Evolutionary conservation across 75 land plant genomes (phyloP).

Genomic region (Pseudotsuga menziesii): DNA sequence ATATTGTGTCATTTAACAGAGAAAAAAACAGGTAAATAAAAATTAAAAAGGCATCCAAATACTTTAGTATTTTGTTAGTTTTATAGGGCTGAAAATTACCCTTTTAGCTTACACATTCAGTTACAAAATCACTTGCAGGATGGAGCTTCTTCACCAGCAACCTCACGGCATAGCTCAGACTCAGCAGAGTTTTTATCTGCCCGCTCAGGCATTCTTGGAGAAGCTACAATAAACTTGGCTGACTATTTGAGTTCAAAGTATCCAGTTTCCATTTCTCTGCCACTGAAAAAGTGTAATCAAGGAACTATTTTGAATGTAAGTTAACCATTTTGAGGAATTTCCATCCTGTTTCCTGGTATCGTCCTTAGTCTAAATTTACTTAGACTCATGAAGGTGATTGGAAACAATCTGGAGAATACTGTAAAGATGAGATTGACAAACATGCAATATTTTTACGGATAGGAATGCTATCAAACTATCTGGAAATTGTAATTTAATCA

Average conservation of each 20-base stretch:
- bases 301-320: slow-evolving; percentile 80
- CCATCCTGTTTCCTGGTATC: not conserved
- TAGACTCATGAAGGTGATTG: not conserved
- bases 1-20: too few species aligned
- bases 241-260: slow-evolving; percentile 44
- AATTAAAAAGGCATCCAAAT: too few species aligned
- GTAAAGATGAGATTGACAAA: not conserved
- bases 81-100: too few species aligned
- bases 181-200: slow-evolving; percentile 23
- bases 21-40: too few species aligned
- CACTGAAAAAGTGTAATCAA: slow-evolving; percentile 61
- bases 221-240: slow-evolving; percentile 56
- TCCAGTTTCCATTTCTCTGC: slow-evolving; percentile 43
- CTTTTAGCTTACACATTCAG: too few species aligned
- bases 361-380: not conserved
- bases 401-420: not conserved
- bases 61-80: too few species aligned
- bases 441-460: not conserved
- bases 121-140: too few species aligned
- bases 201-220: slow-evolving; percentile 74
- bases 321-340: not conserved
- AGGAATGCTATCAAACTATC: not conserved
- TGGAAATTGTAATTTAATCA: not conserved
- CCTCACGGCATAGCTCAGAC: too few species aligned
- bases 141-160: too few species aligned